Evolutionary conservation across 2,329 filamentous ascomycete genomes (phyloP), one percentile per base, ranked within the genome.

Genomic region (Xylaria arbuscula): DNA sequence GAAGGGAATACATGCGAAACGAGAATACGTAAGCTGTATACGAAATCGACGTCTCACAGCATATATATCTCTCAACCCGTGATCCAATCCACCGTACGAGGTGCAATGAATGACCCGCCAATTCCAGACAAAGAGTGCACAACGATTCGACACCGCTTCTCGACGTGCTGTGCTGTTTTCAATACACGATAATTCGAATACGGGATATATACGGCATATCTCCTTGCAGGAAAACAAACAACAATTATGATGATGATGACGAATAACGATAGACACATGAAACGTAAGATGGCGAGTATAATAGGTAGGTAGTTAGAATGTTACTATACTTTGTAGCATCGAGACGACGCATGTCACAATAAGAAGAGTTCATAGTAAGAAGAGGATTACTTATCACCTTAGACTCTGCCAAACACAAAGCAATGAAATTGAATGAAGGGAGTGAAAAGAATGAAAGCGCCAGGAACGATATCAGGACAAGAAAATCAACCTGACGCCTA

Each of bases 11-110:
- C 50, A 63, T 11, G 34, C 38, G 61, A n/a, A 51, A 64, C 61
- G 42, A 19, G 19, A 57, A 48, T 57, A 51, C 42, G 61, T 64
- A 57, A 42, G 61, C 54, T 48, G 53, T 48, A 34, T 57, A 40
- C 34, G 61, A 40, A 57, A 42, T 15, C 42, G 32, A 22, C 22
- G 45, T 64, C 32, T 57, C 60, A 56, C 60, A 28, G 50, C 48
- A 48, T 42, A 13, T 5, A 24, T n/a, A n/a, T 5, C 24, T n/a
- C 47, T 45, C 45, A 36, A 40, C 24, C 36, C 36, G 40, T 47
- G 38, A 17, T 40, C 22, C 38, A 42, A 28, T 28, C 28, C 28
- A 34, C 36, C 8, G 34, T 55, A n/a, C 13, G 19, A 40, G 53
- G 34, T 40, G 34, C 17, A n/a, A 42, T 36, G 19, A 57, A 45